Percentiles rank a stretch among this genome's conserved stretches.
phyloP scores from a whole-genome alignment of 176 grass and related monocot genomes.

The Oryza nivara region DNA sequence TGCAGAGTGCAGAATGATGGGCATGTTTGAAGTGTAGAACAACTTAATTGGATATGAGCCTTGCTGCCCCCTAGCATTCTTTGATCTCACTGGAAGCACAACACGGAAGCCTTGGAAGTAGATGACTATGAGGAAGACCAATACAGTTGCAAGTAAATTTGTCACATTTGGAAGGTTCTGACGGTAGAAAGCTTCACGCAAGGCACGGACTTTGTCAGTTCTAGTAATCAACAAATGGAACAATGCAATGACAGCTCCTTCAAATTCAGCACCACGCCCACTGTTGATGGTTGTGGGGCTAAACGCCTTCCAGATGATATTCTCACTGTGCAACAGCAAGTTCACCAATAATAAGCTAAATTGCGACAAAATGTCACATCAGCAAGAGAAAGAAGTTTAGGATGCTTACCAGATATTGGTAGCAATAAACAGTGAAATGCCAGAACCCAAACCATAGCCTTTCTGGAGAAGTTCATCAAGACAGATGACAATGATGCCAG shows the following conservation, averaged over 20 bases:
- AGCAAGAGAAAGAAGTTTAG: neutral
- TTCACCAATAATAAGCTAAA: constrained; percentile 17
- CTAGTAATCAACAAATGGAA: constrained; percentile 93
- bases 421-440: constrained; percentile 94
- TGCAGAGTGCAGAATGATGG: constrained; percentile 93
- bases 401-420: constrained; percentile 86
- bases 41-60: constrained; percentile 97
- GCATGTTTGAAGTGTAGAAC: constrained; percentile 97
- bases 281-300: constrained; percentile 96
- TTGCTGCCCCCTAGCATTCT: constrained; percentile 86
- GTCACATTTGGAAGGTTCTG: constrained; percentile 95
- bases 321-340: constrained; percentile 55
- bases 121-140: constrained; percentile 93
- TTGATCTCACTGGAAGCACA: constrained; percentile 92
- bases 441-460: constrained; percentile 94
- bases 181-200: constrained; percentile 88
- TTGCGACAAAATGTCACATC: constrained; percentile 13
- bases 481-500: constrained; percentile 95
- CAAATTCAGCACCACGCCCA: constrained; percentile 94
- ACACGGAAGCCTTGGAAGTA: constrained; percentile 97
- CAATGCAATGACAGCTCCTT: constrained; percentile 91
- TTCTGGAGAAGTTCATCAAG: constrained; percentile 96
- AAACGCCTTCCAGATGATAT: constrained; percentile 99
- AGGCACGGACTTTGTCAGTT: constrained; percentile 79
- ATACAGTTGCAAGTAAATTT: constrained; percentile 87